Base-by-base conservation (phyloP, 495 filamentous ascomycete species). In the Immersiella caudata region DNA sequence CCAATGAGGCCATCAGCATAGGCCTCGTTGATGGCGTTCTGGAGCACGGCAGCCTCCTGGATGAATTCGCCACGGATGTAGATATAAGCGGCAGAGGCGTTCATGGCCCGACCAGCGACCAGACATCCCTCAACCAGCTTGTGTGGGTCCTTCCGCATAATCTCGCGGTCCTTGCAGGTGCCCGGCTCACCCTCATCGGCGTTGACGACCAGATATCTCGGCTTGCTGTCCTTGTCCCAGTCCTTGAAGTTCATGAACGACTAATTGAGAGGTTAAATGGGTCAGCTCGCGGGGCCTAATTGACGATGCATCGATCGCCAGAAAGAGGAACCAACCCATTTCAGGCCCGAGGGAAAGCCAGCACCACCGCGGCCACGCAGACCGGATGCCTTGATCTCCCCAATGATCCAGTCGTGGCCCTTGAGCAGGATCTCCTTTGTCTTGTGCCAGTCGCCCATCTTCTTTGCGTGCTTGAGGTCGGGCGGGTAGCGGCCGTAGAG, bases 221-320 rank as follows among this genome's bases (percentile, higher is more conserved):
- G 96, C 79, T 96, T 94, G 64, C 85, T 93, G 76, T 97, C 96
- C 84, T 97, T 97, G 73, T 98, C 93, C 96, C 95, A 99, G 78
- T 92, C 96, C 81, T 97, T 97, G 87, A 93, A 92, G 83, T 98
- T 99, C 95, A 99, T 99, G 85, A 99, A 99, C 59, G 93, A 97
- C 94, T 97, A 72, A 11, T 26, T 18, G 51, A 35, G 56, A 70
- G 9, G 57, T 11, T 56, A 65, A 65, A 24, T 16, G 49, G 59
- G 56, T 76, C 70, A 78, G 77, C 72, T 58, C 71, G 69, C 33
- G 33, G 5, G n/a, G 18, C 50, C 63, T 60, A 40, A 50, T 69
- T 57, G 49, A 8, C 60, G 29, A 14, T 46, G 64, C 36, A 18
- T 52, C 22, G 16, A 21, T 22, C 33, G 35, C 27, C 8, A 27